A percentile compares a stretch with the other conserved stretches of the same genome.
phyloP scores from a whole-genome alignment of 345 rosid species.

The Bruguiera gymnorhiza region DNA sequence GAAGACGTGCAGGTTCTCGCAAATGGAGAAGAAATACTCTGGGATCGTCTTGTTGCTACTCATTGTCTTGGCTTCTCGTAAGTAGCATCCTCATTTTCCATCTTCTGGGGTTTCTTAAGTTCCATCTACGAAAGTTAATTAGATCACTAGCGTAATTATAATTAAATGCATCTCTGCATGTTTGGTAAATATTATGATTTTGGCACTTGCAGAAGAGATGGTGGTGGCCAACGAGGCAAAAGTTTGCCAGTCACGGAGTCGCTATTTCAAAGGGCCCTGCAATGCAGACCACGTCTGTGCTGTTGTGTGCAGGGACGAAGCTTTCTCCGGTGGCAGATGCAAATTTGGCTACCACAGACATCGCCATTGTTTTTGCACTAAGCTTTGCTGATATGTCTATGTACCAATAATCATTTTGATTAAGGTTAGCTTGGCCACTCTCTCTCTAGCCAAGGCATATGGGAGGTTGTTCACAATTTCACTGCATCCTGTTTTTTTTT shows the following conservation, averaged over 20 bases:
- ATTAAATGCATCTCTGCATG: no score
- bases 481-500: no score
- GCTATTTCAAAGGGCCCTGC: slow-evolving; percentile 31
- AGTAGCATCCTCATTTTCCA: not conserved
- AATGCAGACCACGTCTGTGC: slow-evolving; percentile 31
- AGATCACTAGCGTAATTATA: no score
- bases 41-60: slow-evolving; percentile 35
- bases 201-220: slow-evolving; percentile 20
- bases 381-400: slow-evolving; percentile 20
- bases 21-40: slow-evolving; percentile 15
- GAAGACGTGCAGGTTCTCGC: no score
- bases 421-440: no score
- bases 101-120: no score
- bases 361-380: slow-evolving; percentile 42
- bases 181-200: not conserved
- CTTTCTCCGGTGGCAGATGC: slow-evolving; percentile 41
- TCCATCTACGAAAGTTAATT: no score
- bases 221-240: slow-evolving; percentile 30
- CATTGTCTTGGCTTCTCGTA: slow-evolving; percentile 34
- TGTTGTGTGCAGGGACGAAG: slow-evolving; percentile 35
- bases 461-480: no score
- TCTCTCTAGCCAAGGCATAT: no score
- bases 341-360: slow-evolving; percentile 32
- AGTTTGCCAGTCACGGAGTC: slow-evolving; percentile 38
- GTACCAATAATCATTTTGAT: no score